A percentile compares a stretch with the other conserved stretches of the same genome.
These are phyloP conservation scores for Tuber calosporum DNA, from an alignment of 495 filamentous ascomycete species.

Conservation along the genomic window DNA sequence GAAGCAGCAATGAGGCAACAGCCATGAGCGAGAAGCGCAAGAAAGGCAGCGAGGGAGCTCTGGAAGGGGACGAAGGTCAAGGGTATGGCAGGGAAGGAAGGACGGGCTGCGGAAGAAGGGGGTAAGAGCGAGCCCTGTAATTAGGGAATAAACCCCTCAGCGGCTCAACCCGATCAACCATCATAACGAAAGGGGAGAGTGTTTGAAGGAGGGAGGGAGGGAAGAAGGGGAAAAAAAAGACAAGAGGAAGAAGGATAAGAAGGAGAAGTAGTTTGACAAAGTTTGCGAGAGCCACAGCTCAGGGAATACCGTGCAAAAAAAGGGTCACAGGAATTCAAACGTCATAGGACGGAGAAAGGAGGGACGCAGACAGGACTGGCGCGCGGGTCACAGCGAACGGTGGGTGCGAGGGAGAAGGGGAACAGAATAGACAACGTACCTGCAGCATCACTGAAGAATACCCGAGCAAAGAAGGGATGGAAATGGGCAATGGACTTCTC, in stretches of 20 bases:
- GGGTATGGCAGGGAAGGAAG: slow-evolving; percentile 8
- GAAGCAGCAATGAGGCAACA: slow-evolving; percentile 1
- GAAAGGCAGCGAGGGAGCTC: neutral
- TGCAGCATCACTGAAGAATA: slow-evolving; percentile 40
- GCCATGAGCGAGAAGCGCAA: neutral
- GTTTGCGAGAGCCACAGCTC: neutral
- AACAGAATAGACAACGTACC: slow-evolving; percentile 35
- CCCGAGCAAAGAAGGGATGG: slow-evolving; percentile 21
- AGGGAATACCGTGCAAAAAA: slow-evolving; percentile 6
- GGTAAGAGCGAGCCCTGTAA: slow-evolving; percentile 21
- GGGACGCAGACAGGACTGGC: slow-evolving; percentile 30
- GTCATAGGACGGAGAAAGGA: slow-evolving; percentile 26
- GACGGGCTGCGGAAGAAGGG: slow-evolving; percentile 19
- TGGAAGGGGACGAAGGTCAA: slow-evolving; percentile 1
- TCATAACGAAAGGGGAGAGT: neutral
- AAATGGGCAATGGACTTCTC: slow-evolving; percentile 18
- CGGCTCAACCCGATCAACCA: slow-evolving; percentile 4
- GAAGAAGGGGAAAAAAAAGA: neutral
- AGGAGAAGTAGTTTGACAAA: neutral
- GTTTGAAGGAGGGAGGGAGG: neutral
- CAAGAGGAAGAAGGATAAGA: neutral
- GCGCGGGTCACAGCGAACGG: slow-evolving; percentile 16
- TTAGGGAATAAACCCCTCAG: slow-evolving; percentile 35
- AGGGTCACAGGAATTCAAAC: slow-evolving; percentile 22
- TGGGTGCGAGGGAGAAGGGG: slow-evolving; percentile 20